Base-by-base conservation (phyloP, 306 rosid genomes). In the Cucumis hystrix region DNA sequence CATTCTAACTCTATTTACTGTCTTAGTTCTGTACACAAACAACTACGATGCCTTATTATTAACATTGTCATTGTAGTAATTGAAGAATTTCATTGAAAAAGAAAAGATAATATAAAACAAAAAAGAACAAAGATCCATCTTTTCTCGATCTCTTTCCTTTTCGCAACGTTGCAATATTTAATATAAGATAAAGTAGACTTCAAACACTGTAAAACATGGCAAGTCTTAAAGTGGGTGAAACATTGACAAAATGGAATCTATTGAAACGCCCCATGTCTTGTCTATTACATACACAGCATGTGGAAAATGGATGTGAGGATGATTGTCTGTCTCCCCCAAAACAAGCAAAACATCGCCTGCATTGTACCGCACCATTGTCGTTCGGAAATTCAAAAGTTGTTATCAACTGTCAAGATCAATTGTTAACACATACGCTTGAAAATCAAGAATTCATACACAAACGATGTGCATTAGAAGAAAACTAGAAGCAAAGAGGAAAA, bases 1-100 rank as follows among this genome's bases (percentile, higher is more conserved):
- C 37, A 67, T 88, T 72, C 87, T 88, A 82, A 87, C 90, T 21
- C 69, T 91, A 79, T 12, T 80, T 63, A 84, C 88, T 80, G 80
- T 88, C 88, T 87, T 79, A 62, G 77, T 83, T 80, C 81, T 89
- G 86, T 84, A 81, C 83, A 8, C 83, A 41, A 82, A 75, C 85
- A 82, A 64, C 85, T 83, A 64, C 81, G 79, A 40, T 77, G 76
- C 83, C 78, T 78, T 79, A 72, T 82, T 87, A 78, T 85, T 77
- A 37, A 51, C 74, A 57, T 82, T 58, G 74, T 83, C 74, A 62
- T 85, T 83, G 76, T 77, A 74, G 81, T 21, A 76, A 76, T 80
- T 79, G 85, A 55, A 33, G 21, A 28, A 16, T 28, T 51, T 28
- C 10, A 18, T 18, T 10, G 28, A 52, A 7, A 16, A 51, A 30